Conservation (phyloP, 257 asterid species). For the Solanum tarijense region DNA sequence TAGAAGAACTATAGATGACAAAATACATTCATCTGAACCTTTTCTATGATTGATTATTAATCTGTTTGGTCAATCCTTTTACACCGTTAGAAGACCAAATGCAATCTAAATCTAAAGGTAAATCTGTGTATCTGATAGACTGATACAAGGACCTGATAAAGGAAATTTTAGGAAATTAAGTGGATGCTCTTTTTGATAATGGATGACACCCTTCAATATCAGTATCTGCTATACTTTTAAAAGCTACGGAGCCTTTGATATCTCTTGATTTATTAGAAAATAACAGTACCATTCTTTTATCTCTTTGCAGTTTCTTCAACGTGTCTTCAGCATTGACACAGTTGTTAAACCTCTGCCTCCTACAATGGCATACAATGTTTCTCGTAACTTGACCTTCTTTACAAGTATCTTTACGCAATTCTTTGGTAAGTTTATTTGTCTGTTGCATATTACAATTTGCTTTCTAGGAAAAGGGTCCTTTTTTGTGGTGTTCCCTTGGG, state of each 20-base stretch:
- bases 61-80: background rate
- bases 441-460: background rate
- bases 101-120: background rate
- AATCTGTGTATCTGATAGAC: no score
- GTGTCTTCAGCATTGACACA: slow-evolving; percentile 83
- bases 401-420: slow-evolving; percentile 93
- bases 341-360: slow-evolving; percentile 92
- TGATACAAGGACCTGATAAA: background rate
- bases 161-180: background rate
- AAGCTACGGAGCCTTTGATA: background rate
- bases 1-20: background rate
- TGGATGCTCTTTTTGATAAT: background rate
- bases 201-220: background rate
- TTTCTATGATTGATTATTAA: background rate
- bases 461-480: background rate
- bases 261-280: background rate
- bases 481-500: background rate
- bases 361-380: slow-evolving; percentile 61
- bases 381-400: slow-evolving; percentile 88
- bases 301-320: slow-evolving; percentile 73
- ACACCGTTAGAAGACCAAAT: background rate
- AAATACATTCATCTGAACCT: background rate
- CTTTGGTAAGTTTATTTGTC: slow-evolving; percentile 42
- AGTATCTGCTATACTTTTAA: background rate
- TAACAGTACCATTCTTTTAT: background rate